Evolutionary conservation across 2,329 filamentous ascomycete species (phyloP).

Genomic region (Calonectria pseudoturangicola): DNA sequence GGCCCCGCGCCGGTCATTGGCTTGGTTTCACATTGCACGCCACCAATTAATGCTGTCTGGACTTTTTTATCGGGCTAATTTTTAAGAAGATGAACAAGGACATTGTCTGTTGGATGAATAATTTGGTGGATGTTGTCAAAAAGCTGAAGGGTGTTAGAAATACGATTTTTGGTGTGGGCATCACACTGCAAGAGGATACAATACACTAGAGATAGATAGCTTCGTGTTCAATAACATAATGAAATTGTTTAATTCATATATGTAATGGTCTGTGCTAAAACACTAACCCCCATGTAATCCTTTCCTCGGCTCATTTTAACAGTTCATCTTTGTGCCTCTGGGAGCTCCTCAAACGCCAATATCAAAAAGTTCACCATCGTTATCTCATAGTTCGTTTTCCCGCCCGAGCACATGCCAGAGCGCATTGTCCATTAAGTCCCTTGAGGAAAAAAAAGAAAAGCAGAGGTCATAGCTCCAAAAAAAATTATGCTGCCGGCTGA

Average conservation of each 20-base stretch:
- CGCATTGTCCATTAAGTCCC: constrained; percentile 4
- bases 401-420: background rate
- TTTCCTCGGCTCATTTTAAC: constrained; percentile 24
- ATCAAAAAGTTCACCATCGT: constrained; percentile 42
- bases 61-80: background rate
- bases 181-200: background rate
- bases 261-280: constrained; percentile 5
- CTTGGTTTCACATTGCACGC: background rate
- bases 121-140: background rate
- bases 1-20: too few relatives aligned
- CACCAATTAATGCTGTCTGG: background rate
- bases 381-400: constrained; percentile 44
- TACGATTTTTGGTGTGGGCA: background rate
- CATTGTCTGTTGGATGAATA: background rate
- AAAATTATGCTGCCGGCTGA: constrained; percentile 37
- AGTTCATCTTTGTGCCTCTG: constrained; percentile 39
- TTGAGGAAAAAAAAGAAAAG: background rate
- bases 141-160: background rate
- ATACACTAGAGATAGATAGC: background rate
- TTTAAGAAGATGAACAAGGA: background rate
- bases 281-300: background rate
- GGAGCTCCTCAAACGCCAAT: constrained; percentile 51
- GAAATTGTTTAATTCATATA: constrained; percentile 6
- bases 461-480: background rate
- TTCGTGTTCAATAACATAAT: background rate